phyloP scores from a whole-genome alignment of 306 rosid genomes.

The Corylus heterophylla region DNA sequence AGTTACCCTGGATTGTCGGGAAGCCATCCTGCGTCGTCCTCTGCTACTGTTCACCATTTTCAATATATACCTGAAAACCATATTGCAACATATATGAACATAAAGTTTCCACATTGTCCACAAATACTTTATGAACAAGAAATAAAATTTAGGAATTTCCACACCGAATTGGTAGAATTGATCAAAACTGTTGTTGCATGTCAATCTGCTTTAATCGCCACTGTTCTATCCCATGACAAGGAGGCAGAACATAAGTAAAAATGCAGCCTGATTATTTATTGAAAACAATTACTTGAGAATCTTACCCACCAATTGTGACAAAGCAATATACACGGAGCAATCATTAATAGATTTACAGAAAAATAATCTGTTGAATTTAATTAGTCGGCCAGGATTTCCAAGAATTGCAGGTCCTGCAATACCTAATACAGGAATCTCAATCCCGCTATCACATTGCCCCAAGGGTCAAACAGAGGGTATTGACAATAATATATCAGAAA shows the following conservation, averaged over 20 bases:
- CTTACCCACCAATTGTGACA: neutral
- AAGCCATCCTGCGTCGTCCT: slow-evolving; percentile 68
- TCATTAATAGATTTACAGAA: neutral
- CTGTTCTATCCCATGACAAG: neutral
- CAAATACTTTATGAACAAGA: neutral
- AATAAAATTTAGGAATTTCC: neutral
- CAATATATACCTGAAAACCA: slow-evolving; percentile 44
- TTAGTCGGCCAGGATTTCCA: too few species aligned
- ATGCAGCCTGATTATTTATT: neutral
- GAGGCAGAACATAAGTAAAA: neutral
- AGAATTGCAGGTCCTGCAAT: too few species aligned
- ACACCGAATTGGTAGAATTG: neutral
- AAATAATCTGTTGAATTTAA: neutral
- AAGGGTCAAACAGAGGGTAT: too few species aligned
- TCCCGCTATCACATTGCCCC: too few species aligned
- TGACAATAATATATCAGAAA: too few species aligned
- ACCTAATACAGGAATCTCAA: too few species aligned
- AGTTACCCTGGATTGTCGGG: slow-evolving; percentile 61
- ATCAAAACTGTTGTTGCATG: neutral
- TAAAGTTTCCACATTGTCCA: neutral
- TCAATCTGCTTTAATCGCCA: neutral
- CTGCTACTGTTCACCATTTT: slow-evolving; percentile 90
- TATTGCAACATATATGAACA: slow-evolving; percentile 19
- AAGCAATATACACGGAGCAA: neutral
- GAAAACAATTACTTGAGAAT: neutral